A percentile compares a stretch with the other conserved stretches of the same genome.
phyloP scores from a whole-genome alignment of 139 green algal species.

The Pseudopediastrum boryanum region DNA sequence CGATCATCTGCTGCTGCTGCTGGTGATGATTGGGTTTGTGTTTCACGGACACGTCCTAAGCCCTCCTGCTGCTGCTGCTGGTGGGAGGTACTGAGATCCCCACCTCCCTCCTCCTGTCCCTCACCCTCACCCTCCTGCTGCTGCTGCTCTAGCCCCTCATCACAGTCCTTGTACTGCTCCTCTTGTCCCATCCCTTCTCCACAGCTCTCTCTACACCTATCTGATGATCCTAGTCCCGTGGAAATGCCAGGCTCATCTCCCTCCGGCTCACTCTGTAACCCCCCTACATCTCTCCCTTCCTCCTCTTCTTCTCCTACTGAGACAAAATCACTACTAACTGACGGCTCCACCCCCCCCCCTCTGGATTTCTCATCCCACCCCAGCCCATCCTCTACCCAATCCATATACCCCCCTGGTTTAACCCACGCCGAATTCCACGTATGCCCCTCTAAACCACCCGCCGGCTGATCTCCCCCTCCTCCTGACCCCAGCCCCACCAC shows the following conservation, averaged over 20 bases:
- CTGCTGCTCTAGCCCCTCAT: no score
- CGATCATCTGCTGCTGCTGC: not conserved
- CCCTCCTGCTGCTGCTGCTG: conserved; percentile 13
- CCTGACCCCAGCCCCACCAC: not conserved
- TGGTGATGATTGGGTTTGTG: not conserved
- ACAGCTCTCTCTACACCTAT: no score
- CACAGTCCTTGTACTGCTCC: no score
- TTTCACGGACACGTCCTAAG: not conserved
- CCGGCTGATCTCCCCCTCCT: not conserved
- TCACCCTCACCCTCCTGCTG: not conserved
- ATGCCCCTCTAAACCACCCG: not conserved
- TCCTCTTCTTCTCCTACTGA: no score
- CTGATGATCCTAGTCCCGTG: no score
- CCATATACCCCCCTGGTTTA: not conserved
- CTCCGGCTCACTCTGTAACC: no score
- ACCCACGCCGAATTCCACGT: not conserved
- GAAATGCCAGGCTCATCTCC: no score
- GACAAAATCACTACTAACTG: no score
- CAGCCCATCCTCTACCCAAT: conserved; percentile 1
- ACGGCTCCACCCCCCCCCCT: no score
- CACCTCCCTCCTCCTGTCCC: not conserved
- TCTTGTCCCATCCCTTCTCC: no score
- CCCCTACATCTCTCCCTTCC: no score
- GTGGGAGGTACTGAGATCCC: not conserved
- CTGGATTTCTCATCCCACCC: no score